Base-by-base conservation (phyloP, 257 asterid species). In the Handroanthus guayacan region DNA sequence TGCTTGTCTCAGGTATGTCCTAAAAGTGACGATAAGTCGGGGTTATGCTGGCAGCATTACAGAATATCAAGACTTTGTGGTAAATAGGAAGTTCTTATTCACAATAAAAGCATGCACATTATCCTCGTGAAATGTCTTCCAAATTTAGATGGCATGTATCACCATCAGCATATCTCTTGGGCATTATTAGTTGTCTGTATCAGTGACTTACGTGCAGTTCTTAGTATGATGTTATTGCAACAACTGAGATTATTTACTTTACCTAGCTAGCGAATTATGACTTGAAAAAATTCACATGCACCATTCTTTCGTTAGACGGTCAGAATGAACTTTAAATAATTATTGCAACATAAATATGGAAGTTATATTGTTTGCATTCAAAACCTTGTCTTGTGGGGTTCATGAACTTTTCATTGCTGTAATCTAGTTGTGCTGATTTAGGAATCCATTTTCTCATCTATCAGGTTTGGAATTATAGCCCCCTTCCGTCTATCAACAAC, bases 31-130 rank as follows among this genome's bases (percentile, higher is more conserved):
- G 0, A 82, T 95, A 81, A 95, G 76, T 75, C 94, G 99, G 73
- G 98, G 97, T 78, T 95, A 95, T 83, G 98, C 90, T 72, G 98
- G 98, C 61, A 95, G 97, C 94, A 91, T 95, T 74, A 88, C 90
- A 79, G 93, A 95, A 78, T 91, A 86, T 84, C 98, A 95, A 83
- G 97, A 95, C 86, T 86, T 95, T 81, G 88, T 92, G 97, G 99
- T 95, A 90, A 83, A 43, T 48, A 74, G 20, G 61, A 44, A 61
- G 60, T 47, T 81, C 66, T 13, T 54, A 44, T 72, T 43, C 67
- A 67, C 71, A 69, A 44, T 48, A 65, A 25, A 67, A 71, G 61
- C 34, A 60, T 74, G 45, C 50, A 48, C 67, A 18, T 61, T 31
- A 58, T 57, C 77, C 73, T 72, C 75, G 9, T 74, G 20, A 55